Conservation (phyloP, 73 alveolate species). For the Tetrahymena malaccensis region DNA sequence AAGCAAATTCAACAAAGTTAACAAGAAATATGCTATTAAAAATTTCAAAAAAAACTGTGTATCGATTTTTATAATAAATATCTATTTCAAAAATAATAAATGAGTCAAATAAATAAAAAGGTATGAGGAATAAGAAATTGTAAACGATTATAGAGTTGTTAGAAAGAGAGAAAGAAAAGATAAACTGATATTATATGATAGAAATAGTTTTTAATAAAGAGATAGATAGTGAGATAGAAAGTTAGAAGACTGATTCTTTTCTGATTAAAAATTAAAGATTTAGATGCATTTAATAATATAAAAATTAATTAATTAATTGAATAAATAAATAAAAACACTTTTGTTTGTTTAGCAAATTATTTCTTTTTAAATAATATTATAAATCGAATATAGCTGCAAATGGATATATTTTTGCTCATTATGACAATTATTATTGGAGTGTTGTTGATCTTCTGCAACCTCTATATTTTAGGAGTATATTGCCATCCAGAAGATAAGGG, state of each 20-base stretch:
- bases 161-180: neutral
- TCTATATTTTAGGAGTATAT: constrained; percentile 46
- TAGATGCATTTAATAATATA: neutral
- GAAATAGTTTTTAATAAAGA: neutral
- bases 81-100: neutral
- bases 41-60: neutral
- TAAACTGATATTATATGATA: neutral
- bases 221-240: neutral
- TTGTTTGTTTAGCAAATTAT: neutral
- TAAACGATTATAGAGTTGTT: neutral
- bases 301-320: too few relatives aligned
- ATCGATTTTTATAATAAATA: neutral
- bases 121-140: neutral
- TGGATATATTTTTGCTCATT: constrained; percentile 34
- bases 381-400: neutral
- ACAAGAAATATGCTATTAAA: neutral
- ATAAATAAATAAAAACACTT: too few relatives aligned
- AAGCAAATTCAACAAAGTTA: neutral
- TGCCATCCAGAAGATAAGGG: constrained; percentile 59
- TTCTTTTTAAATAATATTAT: neutral
- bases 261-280: neutral
- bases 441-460: constrained; percentile 6
- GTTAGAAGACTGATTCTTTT: neutral
- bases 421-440: constrained; percentile 3
- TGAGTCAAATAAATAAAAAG: neutral